Evolutionary conservation across 306 rosid genomes (phyloP).

Genomic region (Acmispon strigosus): DNA sequence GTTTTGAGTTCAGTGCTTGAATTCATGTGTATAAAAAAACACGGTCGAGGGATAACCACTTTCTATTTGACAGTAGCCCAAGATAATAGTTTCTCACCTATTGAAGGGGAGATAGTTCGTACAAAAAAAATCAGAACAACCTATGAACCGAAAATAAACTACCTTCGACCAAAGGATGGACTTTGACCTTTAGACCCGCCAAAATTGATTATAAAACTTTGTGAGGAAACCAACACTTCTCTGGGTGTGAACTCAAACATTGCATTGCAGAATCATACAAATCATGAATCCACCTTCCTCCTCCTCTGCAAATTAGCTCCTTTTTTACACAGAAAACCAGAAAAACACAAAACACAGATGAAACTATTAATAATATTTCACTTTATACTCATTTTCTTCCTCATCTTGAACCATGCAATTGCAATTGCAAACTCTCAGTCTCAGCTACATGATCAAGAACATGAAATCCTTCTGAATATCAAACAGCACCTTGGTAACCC

Average conservation of each 20-base stretch:
- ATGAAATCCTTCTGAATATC: constrained; percentile 30
- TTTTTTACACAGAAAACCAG: neutral
- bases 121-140: too few relatives aligned
- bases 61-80: too few relatives aligned
- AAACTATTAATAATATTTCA: neutral
- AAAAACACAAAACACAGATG: constrained; percentile 25
- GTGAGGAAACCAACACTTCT: neutral
- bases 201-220: neutral
- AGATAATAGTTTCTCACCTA: too few relatives aligned
- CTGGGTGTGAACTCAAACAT: neutral
- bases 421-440: constrained; percentile 40
- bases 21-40: too few relatives aligned
- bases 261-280: neutral
- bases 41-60: too few relatives aligned
- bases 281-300: neutral
- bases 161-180: neutral
- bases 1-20: too few relatives aligned
- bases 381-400: constrained; percentile 15
- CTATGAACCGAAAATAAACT: neutral
- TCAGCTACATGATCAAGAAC: constrained; percentile 43
- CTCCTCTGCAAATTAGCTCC: neutral
- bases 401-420: constrained; percentile 17
- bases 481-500: constrained; percentile 41
- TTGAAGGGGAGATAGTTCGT: too few relatives aligned
- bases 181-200: constrained; percentile 6